Base-by-base conservation (phyloP, 1,139 yeast species). In the Hansenula anomala region DNA sequence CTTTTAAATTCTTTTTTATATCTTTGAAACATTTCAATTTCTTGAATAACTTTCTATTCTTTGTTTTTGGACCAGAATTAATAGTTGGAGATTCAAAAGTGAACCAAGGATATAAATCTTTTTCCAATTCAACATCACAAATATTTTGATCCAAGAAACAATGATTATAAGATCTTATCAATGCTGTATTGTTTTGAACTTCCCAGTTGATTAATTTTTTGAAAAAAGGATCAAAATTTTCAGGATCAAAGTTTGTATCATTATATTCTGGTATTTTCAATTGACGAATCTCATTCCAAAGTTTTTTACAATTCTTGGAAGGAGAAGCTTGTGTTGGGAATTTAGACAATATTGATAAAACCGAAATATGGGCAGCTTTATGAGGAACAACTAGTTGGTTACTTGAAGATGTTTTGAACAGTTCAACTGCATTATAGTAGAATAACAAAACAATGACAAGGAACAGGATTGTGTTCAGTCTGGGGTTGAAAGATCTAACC, bases 1-100 rank as follows among this genome's bases (percentile, higher is more conserved):
- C 70, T 37, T 58, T 63, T 30, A 59, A 46, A 9, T 44, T 31
- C 31, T 55, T 52, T 42, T 60, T 62, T 43, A 62, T 59, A 24
- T 52, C 38, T 37, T 44, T 52, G 43, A 52, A 58, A 59, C 3
- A 7, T 7, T 20, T 20, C 9, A 20, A 20, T 20, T n/a, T n/a
- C n/a, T 68, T 55, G 34, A 30, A 20, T 8, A 12, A 3, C 16
- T 9, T 16, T 7, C 19, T 30, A 7, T 7, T 19, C 11, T 15
- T n/a, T n/a, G n/a, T 7, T 4, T 22, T 13, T 6, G 7, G 9
- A 7, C 24, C 17, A n/a, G 30, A n/a, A n/a, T n/a, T 29, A 8
- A 34, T 16, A 8, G 14, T n/a, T 15, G 48, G 46, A 7, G 43
- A 25, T 10, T 27, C 22, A 2, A 38, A 39, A 4, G 42, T 34